Base-by-base conservation (phyloP, 2,329 filamentous ascomycete species). In the Penicillium sp. region DNA sequence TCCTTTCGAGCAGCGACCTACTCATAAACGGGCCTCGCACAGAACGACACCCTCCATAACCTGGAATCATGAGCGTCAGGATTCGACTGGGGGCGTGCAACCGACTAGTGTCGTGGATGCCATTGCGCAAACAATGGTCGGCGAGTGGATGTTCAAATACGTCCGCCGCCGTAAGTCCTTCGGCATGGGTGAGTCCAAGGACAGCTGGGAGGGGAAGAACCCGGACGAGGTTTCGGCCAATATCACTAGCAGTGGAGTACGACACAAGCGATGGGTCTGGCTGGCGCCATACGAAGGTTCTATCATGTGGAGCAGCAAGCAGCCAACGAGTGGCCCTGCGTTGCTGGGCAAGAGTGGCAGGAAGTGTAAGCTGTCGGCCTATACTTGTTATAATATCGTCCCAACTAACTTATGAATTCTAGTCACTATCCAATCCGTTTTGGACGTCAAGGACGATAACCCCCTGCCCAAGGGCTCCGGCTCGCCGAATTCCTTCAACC, bases 221-320 rank as follows among this genome's bases (percentile, higher is more conserved):
- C 80, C 81, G 31, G 84, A 84, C 56, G 85, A 91, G 65, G 84
- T 88, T 56, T 87, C 79, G 56, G 85, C 89, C 71, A 85, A 84
- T 57, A 86, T 88, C 53, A 79, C 76, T 18, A 81, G 77, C 58
- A 84, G 81, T 62, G 84, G 84, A 59, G 88, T 81, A 5, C 76
- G 94, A 27, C 94, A 99, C 70, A 96, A 92, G 76, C 83, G 94
- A 70, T 99, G 94, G 94, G 94, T 99, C 2, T 99, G 94, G 94
- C 82, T 99, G 57, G 94, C 92, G 16, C 94, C 94, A 2, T 97
- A 99, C 67, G 94, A 99, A 73, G 82, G 92, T 56, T 88, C 92
- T 11, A 92, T 99, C 54, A 89, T 99, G 71, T 99, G 94, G 94
- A 96, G 92, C 72, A 95, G 88, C 79, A 96, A 95, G 78, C 94